Evolutionary conservation across 2,329 filamentous ascomycete species (phyloP), one percentile per base, ranked within the genome.

Genomic region (Dactylonectria estremocensis): DNA sequence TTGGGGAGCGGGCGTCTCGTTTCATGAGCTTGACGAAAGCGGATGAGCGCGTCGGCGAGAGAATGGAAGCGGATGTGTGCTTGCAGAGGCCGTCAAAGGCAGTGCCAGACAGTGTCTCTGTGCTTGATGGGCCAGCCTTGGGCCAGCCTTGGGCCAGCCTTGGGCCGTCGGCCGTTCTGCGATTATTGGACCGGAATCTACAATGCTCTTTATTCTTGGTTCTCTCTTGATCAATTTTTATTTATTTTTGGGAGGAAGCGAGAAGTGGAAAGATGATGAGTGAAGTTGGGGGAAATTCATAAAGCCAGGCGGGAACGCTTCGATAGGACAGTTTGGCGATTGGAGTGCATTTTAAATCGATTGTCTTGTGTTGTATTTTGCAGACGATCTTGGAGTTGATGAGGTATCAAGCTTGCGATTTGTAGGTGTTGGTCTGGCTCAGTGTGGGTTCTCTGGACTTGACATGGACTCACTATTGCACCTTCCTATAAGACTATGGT

Each of bases 271-370:
- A 61, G 57, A 59, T 61, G 63, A 65, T 61, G 58, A 67, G 52
- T 11, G 63, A 68, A 54, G 52, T 56, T 61, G 62, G 72, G 76
- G 77, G 72, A 77, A 77, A 74, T 79, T 78, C 74, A 79, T 78
- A 78, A 76, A 80, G 79, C 74, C 77, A 77, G 76, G 76, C 76
- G 77, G 77, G 77, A 77, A 78, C 80, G 74, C 77, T 82, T 84
- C 77, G 80, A 84, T 84, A 84, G 83, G 83, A 83, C 81, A 79
- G 78, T 83, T 83, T 83, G 84, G 84, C 84, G 83, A 85, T 82
- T 81, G 84, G 83, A 83, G 83, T 85, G 83, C 79, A 83, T 82
- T 83, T 82, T 76, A 81, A 80, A 79, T 80, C 73, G 76, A 76
- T 78, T 75, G 70, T 77, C 70, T 75, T 72, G 64, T 70, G 68